Conservation (phyloP, 306 rosid species). For the Medicago ruthenica region DNA sequence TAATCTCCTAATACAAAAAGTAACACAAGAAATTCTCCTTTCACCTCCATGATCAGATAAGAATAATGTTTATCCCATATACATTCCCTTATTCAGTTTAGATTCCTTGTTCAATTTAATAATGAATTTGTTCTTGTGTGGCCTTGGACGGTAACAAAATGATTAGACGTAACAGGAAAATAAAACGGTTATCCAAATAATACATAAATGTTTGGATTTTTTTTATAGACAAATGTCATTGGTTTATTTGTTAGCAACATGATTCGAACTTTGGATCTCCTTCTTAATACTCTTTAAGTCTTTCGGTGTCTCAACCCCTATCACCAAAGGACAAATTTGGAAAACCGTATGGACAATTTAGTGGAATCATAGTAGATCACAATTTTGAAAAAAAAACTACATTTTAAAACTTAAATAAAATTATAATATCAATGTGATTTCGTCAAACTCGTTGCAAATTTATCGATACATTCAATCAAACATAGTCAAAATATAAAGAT, state of each 20-base stretch:
- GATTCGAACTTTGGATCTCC: too few species aligned
- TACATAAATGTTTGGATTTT: background rate
- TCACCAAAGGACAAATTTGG: background rate
- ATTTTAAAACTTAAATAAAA: background rate
- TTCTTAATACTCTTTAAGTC: too few species aligned
- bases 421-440: too few species aligned
- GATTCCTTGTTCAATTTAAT: conserved; percentile 33
- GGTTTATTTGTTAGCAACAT: too few species aligned
- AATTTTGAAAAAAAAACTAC: too few species aligned
- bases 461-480: background rate
- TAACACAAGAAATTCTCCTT: conserved; percentile 34
- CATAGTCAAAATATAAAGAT: background rate
- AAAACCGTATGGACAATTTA: too few species aligned
- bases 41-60: conserved; percentile 32
- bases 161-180: background rate
- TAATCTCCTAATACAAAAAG: conserved; percentile 4
- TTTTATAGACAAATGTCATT: too few species aligned
- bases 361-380: too few species aligned
- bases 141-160: background rate
- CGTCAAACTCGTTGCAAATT: background rate
- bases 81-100: conserved; percentile 21
- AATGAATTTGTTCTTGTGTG: background rate
- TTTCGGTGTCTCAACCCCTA: too few species aligned
- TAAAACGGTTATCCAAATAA: background rate
- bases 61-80: conserved; percentile 45